phyloP scores from a whole-genome alignment of 2,329 filamentous ascomycete species.

The Fonsecaea nubica region DNA sequence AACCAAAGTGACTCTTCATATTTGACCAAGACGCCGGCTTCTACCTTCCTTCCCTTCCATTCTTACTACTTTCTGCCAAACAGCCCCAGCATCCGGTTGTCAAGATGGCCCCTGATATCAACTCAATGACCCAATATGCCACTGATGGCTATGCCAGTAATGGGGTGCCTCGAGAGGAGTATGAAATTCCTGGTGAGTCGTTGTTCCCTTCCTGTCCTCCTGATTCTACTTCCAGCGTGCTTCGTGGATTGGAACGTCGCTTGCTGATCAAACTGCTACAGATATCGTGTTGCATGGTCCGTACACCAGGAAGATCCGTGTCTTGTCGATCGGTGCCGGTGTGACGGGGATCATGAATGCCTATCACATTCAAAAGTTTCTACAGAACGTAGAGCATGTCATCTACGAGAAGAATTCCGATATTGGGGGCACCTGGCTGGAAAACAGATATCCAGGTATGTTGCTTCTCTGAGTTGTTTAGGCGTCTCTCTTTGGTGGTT shows the following conservation, averaged over 20 bases:
- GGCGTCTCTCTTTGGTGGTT: not conserved
- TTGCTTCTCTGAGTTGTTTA: slow-evolving; percentile 31
- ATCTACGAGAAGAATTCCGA: slow-evolving; percentile 44
- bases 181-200: slow-evolving; percentile 49
- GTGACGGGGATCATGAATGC: slow-evolving; percentile 69
- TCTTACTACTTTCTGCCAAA: not conserved
- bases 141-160: slow-evolving; percentile 50
- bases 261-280: slow-evolving; percentile 18
- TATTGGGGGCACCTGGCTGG: slow-evolving; percentile 46
- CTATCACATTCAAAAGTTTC: slow-evolving; percentile 48
- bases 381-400: slow-evolving; percentile 40
- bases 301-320: slow-evolving; percentile 50
- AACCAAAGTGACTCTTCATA: not conserved
- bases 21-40: not conserved
- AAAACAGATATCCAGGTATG: slow-evolving; percentile 52
- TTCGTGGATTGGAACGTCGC: not conserved
- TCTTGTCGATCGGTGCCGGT: slow-evolving; percentile 58
- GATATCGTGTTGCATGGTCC: slow-evolving; percentile 39
- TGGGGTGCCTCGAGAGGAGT: slow-evolving; percentile 54
- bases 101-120: slow-evolving; percentile 40
- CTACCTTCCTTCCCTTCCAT: not conserved
- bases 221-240: not conserved
- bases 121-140: slow-evolving; percentile 35
- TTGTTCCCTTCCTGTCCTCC: not conserved
- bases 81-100: not conserved